Evolutionary conservation across 1,284 basidiomycete species (phyloP), one percentile per base, ranked within the genome.

Genomic region (Ganoderma sinense): DNA sequence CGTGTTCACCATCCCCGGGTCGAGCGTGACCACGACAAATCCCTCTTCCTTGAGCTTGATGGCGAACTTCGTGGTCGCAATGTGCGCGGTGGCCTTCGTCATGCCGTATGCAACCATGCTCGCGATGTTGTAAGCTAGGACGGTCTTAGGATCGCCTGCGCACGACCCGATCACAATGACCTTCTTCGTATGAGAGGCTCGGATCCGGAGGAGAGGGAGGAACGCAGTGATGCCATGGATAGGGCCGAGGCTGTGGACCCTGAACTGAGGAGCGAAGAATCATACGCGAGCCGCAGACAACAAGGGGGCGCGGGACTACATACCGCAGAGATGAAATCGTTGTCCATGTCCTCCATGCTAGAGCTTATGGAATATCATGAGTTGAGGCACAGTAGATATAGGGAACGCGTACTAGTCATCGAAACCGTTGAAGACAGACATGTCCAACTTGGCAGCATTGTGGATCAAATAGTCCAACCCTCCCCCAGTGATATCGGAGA

Each of bases 51-150:
- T 77, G 65, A 80, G 77, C 59, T 79, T 67, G 5, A 75, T 69
- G 0, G 84, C 82, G 70, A 81, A 85, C 71, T 85, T 84, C 16
- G 78, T 80, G 16, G 79, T 76, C 36, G 77, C 80, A 76, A 85
- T 79, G 67, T 83, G 81, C 20, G 81, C 63, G 1, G 80, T 83
- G 4, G 82, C 80, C 71, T 84, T 84, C 39, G 80, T 78, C 23
- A 81, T 76, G 8, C 75, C 66, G 73, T 85, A 85, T 16, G 82
- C 75, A 2, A 70, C 67, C 29, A 65, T 41, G 59, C 56, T 64
- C 1, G 61, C 33, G 8, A 74, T 48, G 53, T 70, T 75, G n/a
- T 62, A 40, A 3, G 51, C 36, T 20, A 75, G 53, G 8, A 75
- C 78, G 31, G 78, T 63, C 16, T 82, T 78, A 4, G 74, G 55